These are phyloP conservation scores for Aureobasidium namibiae DNA, from an alignment of 2,329 filamentous ascomycete genomes.

Conservation along the genomic window DNA sequence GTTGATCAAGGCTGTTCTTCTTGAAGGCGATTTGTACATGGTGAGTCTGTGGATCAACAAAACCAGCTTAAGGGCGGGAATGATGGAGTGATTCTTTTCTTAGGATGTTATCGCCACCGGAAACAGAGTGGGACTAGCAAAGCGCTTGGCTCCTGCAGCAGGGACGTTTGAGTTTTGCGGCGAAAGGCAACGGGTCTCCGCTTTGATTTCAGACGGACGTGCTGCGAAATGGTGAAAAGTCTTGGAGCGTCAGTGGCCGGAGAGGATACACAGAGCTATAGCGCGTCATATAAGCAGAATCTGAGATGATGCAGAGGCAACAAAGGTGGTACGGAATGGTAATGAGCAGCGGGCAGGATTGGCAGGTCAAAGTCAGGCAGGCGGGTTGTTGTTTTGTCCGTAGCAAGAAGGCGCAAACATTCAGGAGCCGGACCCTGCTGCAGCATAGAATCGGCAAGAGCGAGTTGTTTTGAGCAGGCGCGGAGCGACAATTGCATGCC, in stretches of 20 bases:
- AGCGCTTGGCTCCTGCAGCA: background rate
- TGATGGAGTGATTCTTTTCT: background rate
- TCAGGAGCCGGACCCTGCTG: background rate
- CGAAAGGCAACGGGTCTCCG: conserved; percentile 9
- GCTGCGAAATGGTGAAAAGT: background rate
- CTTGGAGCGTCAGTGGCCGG: background rate
- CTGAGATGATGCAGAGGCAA: background rate
- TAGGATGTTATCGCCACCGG: background rate
- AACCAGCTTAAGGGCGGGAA: background rate
- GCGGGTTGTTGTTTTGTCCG: background rate
- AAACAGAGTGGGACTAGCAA: background rate
- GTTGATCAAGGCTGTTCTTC: too few species aligned
- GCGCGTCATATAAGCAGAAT: background rate
- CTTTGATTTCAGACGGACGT: background rate
- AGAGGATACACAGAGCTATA: background rate
- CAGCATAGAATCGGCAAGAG: background rate
- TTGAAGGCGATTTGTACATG: background rate
- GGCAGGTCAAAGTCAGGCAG: background rate
- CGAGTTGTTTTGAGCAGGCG: background rate
- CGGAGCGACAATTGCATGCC: background rate
- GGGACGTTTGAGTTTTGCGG: conserved; percentile 7
- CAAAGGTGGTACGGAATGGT: background rate
- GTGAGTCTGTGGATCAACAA: background rate
- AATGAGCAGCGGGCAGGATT: background rate
- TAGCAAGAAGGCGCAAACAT: background rate